phyloP scores from a whole-genome alignment of 495 filamentous ascomycete genomes.

The Podospora tetraspora region DNA sequence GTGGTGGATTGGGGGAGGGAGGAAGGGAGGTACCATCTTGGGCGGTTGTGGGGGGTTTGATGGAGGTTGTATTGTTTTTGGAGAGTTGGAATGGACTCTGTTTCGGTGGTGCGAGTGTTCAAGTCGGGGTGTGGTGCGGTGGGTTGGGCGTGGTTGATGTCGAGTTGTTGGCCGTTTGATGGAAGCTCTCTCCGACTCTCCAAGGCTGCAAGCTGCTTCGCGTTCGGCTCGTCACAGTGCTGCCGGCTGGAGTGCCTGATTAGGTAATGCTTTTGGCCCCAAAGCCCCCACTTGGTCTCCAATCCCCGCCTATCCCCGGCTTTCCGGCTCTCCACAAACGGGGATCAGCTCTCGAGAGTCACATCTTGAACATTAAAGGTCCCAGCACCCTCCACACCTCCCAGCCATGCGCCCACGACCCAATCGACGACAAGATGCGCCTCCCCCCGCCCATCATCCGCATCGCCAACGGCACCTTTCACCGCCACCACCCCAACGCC shows the following conservation, averaged over 20 bases:
- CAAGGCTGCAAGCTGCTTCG: slow-evolving; percentile 47
- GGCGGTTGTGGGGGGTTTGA: slow-evolving; percentile 13
- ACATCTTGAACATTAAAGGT: background rate
- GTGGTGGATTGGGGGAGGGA: slow-evolving; percentile 3
- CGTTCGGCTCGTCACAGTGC: slow-evolving; percentile 20
- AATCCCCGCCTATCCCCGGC: background rate
- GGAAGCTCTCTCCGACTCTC: slow-evolving; percentile 24
- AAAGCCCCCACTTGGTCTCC: background rate
- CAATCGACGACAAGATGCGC: slow-evolving; percentile 32
- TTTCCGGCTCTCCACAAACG: background rate
- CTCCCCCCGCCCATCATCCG: slow-evolving; percentile 55
- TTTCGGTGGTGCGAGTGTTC: slow-evolving; percentile 1
- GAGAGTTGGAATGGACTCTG: background rate
- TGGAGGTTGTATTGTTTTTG: slow-evolving; percentile 2
- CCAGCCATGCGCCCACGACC: background rate
- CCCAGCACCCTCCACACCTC: background rate
- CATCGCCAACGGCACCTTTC: slow-evolving; percentile 74
- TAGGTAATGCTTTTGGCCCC: slow-evolving; percentile 9
- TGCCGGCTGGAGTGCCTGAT: slow-evolving; percentile 3
- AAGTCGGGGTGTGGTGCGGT: background rate
- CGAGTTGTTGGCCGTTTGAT: slow-evolving; percentile 6
- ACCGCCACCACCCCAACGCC: slow-evolving; percentile 60
- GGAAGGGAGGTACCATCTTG: slow-evolving; percentile 44
- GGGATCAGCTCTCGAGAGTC: slow-evolving; percentile 1
- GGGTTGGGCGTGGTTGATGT: slow-evolving; percentile 4